Base-by-base conservation (phyloP, 2,329 filamentous ascomycete genomes). In the Neobulgaria alba region DNA sequence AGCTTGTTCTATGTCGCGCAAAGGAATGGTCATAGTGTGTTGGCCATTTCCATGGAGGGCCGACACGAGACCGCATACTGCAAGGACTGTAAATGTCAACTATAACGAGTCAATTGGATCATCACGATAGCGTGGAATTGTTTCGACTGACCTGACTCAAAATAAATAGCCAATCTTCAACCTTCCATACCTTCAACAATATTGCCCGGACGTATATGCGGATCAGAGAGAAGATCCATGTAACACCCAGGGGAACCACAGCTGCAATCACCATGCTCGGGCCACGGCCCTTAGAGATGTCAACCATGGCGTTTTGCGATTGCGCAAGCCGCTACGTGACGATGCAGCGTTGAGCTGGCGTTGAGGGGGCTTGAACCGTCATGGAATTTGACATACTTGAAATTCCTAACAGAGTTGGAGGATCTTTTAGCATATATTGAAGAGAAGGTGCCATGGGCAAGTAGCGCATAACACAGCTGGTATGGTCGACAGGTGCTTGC, bases 131-230 rank as follows among this genome's bases (percentile, higher is more conserved):
- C n/a, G n/a, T n/a, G n/a, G n/a, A n/a, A n/a, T n/a, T n/a, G n/a
- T n/a, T n/a, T n/a, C n/a, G n/a, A 26, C 45, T 37, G 23, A 47
- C 48, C 38, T 49, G 46, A 36, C 41, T 43, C n/a, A 21, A 35
- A 33, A 47, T 34, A 29, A 51, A 51, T 10, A 48, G 38, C 48
- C 46, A 51, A 39, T 51, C 48, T 29, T 51, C 48, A n/a, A 47
- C 18, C 33, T 45, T 45, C 48, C 48, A 51, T 15, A 51, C 26
- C 36, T 41, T 42, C 21, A 46, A 37, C 9, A 51, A 23, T 26
- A 39, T 38, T 31, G 36, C 33, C 17, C 46, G 36, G 8, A 49
- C 40, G 17, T 49, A 49, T n/a, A 51, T 45, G 17, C 48, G 39
- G 15, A 45, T 26, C 12, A 39, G 36, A 12, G 44, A 42, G 29